These are phyloP conservation scores for Fagopyrum tataricum DNA, from an alignment of 148 eudicot genomes.

Conservation along the genomic window DNA sequence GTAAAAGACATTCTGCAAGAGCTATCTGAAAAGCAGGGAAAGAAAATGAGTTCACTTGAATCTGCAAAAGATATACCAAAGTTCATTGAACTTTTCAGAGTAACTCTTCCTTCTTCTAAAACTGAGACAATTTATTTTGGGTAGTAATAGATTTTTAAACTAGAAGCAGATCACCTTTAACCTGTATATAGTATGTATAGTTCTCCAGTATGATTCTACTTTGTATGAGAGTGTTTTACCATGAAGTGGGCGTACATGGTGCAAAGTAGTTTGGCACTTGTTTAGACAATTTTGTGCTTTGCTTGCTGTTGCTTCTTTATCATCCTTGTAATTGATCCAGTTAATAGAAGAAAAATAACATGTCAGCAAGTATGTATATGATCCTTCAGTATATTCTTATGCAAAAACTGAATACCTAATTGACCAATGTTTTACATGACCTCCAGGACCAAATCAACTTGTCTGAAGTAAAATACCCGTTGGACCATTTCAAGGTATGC, in stretches of 20 bases:
- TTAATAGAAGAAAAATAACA: neutral
- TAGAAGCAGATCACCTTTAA: neutral
- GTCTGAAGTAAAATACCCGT: conserved; percentile 74
- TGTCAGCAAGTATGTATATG: neutral
- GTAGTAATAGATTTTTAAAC: neutral
- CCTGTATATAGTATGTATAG: neutral
- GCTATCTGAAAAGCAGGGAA: conserved; percentile 87
- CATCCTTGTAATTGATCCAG: neutral
- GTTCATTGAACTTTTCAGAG: conserved; percentile 64
- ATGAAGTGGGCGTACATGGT: neutral
- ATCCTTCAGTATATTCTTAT: neutral
- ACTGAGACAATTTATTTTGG: neutral
- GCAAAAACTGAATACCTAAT: neutral
- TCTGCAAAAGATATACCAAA: conserved; percentile 77
- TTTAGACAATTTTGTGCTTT: no score
- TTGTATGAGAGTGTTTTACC: neutral
- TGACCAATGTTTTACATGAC: conserved; percentile 15
- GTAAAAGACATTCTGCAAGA: conserved; percentile 78
- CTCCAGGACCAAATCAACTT: conserved; percentile 76
- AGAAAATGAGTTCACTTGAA: conserved; percentile 67
- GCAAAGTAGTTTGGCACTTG: neutral
- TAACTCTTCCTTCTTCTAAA: neutral
- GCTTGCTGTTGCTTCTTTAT: neutral
- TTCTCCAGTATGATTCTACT: no score
- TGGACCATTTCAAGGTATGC: conserved; percentile 80